Conservation (phyloP, 345 rosid genomes). For the Eucalyptus camaldulensis region DNA sequence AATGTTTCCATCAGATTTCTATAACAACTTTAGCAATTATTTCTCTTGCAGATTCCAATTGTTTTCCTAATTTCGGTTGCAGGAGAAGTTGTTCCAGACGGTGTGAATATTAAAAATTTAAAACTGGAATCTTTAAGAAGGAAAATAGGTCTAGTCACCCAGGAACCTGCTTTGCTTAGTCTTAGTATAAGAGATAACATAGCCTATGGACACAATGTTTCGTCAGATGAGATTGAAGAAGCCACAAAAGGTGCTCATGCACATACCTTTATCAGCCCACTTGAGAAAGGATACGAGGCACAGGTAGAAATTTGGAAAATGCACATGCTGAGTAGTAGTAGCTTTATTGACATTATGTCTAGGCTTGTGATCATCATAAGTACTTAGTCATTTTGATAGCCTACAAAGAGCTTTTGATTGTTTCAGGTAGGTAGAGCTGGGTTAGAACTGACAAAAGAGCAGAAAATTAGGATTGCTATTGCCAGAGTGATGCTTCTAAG, state of each 20-base stretch:
- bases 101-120: conserved; percentile 83
- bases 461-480: conserved; percentile 83
- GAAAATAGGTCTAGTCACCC: conserved; percentile 93
- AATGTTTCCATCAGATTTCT: not conserved
- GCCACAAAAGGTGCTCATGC: conserved; percentile 94
- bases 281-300: conserved; percentile 80
- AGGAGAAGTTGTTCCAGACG: conserved; percentile 97
- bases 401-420: not conserved
- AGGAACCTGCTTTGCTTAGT: conserved; percentile 91
- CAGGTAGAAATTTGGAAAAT: conserved; percentile 29
- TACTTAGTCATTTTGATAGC: not conserved
- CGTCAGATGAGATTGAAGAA: conserved; percentile 80
- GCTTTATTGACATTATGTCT: not conserved
- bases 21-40: not conserved
- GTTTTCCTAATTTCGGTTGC: conserved; percentile 14
- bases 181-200: conserved; percentile 82
- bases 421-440: conserved; percentile 88
- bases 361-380: not conserved
- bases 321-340: not conserved
- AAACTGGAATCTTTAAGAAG: conserved; percentile 85
- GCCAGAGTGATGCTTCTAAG: conserved; percentile 92
- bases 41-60: not conserved
- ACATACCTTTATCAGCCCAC: conserved; percentile 84
- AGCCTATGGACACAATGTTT: conserved; percentile 75
- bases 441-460: conserved; percentile 75